Conservation (phyloP, 257 asterid genomes). For the Paulownia fortunei region DNA sequence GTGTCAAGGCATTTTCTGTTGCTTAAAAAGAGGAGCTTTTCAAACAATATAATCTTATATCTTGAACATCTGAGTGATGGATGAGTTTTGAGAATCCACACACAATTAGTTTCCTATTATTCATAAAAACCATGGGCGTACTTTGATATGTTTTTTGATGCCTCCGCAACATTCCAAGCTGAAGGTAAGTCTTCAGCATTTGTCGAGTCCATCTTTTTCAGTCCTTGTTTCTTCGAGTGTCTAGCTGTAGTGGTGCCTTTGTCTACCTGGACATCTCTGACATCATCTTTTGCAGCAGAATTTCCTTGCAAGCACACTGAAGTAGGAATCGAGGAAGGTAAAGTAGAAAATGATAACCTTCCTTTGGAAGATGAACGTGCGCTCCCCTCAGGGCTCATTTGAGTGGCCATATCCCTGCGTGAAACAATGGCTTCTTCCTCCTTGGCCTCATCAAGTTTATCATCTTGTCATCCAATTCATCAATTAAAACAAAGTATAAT, state of each 20-base stretch:
- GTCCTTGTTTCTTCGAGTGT: constrained; percentile 46
- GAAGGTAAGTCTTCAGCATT: constrained; percentile 34
- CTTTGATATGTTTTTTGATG: constrained; percentile 55
- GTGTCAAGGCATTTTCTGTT: not conserved
- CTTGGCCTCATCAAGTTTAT: constrained; percentile 38
- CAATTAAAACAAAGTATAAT: not conserved
- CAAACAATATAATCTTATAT: no score
- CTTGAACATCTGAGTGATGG: not conserved
- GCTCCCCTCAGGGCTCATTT: constrained; percentile 87
- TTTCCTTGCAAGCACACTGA: constrained; percentile 32
- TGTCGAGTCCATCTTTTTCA: constrained; percentile 31
- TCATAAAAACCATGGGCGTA: constrained; percentile 13
- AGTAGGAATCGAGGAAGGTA: constrained; percentile 43
- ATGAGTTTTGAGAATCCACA: not conserved
- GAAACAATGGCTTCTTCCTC: constrained; percentile 54
- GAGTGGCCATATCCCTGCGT: constrained; percentile 87
- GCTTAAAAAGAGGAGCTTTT: not conserved
- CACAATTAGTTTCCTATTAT: not conserved
- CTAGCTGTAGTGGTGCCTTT: constrained; percentile 52
- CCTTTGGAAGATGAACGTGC: constrained; percentile 60
- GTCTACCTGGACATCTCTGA: constrained; percentile 85
- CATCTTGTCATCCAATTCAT: constrained; percentile 49
- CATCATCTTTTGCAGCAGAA: constrained; percentile 51
- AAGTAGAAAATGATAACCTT: constrained; percentile 49
- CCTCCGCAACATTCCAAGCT: constrained; percentile 49